Evolutionary conservation across 768 basidiomycete species (phyloP).

Genomic region (Favolaschia claudopus): DNA sequence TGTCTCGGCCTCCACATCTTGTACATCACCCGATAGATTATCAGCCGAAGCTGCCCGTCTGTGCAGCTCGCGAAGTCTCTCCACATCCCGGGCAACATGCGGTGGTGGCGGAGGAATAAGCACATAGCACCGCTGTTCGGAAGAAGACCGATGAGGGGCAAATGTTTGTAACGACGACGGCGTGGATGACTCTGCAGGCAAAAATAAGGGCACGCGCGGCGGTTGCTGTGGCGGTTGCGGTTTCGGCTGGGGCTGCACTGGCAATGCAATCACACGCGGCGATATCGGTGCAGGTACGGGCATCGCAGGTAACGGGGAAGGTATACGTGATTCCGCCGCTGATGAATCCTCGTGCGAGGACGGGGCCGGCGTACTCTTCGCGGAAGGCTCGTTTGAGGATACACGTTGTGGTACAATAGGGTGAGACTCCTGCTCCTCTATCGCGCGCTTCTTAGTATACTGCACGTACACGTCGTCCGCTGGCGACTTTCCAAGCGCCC

Average conservation of each 20-base stretch:
- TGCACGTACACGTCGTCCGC: constrained; percentile 18
- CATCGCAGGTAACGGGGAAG: too few species aligned
- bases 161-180: not conserved
- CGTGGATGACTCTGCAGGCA: constrained; percentile 1
- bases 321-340: too few species aligned
- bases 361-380: not conserved
- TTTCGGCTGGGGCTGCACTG: not conserved
- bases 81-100: constrained; percentile 7
- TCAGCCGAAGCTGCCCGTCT: not conserved
- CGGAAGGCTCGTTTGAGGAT: constrained; percentile 13
- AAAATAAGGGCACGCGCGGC: constrained; percentile 12
- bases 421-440: not conserved
- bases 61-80: not conserved
- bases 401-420: not conserved
- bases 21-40: not conserved
- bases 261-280: not conserved
- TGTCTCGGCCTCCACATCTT: not conserved
- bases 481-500: constrained; percentile 18
- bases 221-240: not conserved
- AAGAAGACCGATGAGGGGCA: too few species aligned
- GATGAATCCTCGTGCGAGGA: too few species aligned
- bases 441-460: constrained; percentile 22
- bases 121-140: too few species aligned
- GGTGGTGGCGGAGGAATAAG: constrained; percentile 13
- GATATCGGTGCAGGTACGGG: not conserved